phyloP scores from a whole-genome alignment of 2,329 filamentous ascomycete genomes.

The Diaporthe aspalathi region DNA sequence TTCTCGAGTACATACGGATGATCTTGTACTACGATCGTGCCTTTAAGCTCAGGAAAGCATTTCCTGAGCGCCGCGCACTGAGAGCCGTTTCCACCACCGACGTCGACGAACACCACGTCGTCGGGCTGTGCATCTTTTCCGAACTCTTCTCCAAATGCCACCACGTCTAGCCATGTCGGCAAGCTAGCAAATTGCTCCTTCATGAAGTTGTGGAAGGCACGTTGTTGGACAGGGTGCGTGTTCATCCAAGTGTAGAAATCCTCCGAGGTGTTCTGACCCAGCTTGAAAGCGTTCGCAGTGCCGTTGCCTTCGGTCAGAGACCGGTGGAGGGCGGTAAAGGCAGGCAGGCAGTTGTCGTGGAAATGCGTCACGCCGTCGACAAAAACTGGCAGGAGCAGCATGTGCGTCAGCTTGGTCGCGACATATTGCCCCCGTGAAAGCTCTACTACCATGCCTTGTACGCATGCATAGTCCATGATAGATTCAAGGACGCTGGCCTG shows the following conservation, averaged over 20 bases:
- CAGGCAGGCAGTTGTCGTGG: constrained; percentile 9
- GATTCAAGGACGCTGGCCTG: constrained; percentile 3
- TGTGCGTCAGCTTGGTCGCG: constrained; percentile 5
- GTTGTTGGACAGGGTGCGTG: constrained; percentile 37
- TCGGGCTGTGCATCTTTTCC: neutral
- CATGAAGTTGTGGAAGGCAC: constrained; percentile 45
- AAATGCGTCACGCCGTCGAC: constrained; percentile 3
- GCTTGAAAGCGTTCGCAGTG: neutral
- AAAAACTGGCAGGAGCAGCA: neutral
- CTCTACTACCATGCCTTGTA: neutral
- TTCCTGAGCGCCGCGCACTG: constrained; percentile 4
- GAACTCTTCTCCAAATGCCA: constrained; percentile 42
- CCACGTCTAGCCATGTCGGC: constrained; percentile 43
- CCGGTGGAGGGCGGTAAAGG: constrained; percentile 2
- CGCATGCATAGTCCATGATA: constrained; percentile 8
- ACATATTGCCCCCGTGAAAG: neutral
- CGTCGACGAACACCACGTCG: constrained; percentile 10
- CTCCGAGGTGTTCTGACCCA: constrained; percentile 1
- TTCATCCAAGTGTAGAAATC: constrained; percentile 12
- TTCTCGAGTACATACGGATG: constrained; percentile 40
- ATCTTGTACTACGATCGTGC: constrained; percentile 42
- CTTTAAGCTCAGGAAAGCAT: neutral
- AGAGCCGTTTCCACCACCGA: neutral
- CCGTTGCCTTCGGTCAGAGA: neutral
- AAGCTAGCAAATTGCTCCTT: constrained; percentile 42